These are phyloP conservation scores for Mycena filopes DNA, from an alignment of 768 basidiomycete genomes.

Conservation along the genomic window DNA sequence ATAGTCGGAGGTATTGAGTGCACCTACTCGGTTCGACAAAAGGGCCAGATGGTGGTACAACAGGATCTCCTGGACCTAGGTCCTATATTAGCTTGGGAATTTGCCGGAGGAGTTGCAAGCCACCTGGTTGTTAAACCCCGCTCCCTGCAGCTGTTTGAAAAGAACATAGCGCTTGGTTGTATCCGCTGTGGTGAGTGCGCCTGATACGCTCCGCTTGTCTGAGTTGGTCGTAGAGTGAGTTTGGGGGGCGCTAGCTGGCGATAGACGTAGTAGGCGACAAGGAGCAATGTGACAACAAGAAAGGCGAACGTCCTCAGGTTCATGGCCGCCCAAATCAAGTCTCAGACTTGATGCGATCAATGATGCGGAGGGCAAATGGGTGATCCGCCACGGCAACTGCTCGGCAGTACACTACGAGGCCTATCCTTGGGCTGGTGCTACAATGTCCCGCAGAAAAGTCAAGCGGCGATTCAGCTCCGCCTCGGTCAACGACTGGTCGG, in stretches of 20 bases:
- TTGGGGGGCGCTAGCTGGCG: slow-evolving; percentile 47
- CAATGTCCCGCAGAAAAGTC: slow-evolving; percentile 13
- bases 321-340: too few species aligned
- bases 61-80: slow-evolving; percentile 57
- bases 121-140: slow-evolving; percentile 61
- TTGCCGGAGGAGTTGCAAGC: background rate
- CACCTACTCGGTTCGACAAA: slow-evolving; percentile 47
- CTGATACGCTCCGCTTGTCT: slow-evolving; percentile 46
- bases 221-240: slow-evolving; percentile 48
- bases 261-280: slow-evolving; percentile 46
- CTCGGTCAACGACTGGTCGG: slow-evolving; percentile 25
- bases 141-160: slow-evolving; percentile 58
- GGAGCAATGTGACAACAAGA: slow-evolving; percentile 19
- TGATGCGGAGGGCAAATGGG: too few species aligned
- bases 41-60: slow-evolving; percentile 58
- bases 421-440: too few species aligned
- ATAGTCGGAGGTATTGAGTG: too few species aligned
- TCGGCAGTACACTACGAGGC: too few species aligned
- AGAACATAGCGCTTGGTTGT: slow-evolving; percentile 50
- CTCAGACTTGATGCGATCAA: too few species aligned
- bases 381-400: too few species aligned
- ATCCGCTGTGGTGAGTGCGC: slow-evolving; percentile 37
- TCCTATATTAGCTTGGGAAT: slow-evolving; percentile 27
- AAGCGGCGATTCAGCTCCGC: slow-evolving; percentile 30
- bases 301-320: too few species aligned